Conservation (phyloP, 768 basidiomycete species). For the Cystobasidiopsis lactophilus region DNA sequence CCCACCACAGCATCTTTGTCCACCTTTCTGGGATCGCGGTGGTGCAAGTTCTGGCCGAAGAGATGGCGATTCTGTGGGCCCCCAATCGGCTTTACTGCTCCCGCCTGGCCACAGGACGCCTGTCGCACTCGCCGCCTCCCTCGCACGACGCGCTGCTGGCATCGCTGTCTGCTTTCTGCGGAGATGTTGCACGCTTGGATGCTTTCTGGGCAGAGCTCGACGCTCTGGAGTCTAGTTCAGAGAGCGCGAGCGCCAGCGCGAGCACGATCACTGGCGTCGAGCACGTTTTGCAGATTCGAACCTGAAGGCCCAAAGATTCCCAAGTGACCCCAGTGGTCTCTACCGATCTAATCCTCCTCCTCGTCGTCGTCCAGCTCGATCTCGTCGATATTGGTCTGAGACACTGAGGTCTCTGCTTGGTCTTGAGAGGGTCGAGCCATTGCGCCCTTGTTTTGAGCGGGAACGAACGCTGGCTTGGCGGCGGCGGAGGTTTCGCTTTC, state of each 20-base stretch:
- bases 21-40: constrained; percentile 77
- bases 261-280: too few relatives aligned
- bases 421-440: constrained; percentile 44
- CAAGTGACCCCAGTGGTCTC: too few relatives aligned
- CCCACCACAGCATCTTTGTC: constrained; percentile 73
- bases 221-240: too few relatives aligned
- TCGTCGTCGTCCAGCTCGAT: constrained; percentile 25
- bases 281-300: too few relatives aligned
- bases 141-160: too few relatives aligned
- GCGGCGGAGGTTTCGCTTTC: too few relatives aligned
- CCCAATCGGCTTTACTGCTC: constrained; percentile 10
- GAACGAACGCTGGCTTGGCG: constrained; percentile 19
- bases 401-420: constrained; percentile 12
- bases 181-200: too few relatives aligned
- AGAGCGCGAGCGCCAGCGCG: too few relatives aligned
- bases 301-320: too few relatives aligned
- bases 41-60: constrained; percentile 59
- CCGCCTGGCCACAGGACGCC: neutral
- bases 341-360: constrained; percentile 11
- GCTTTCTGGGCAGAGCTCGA: too few relatives aligned
- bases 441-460: constrained; percentile 20
- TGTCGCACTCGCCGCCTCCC: too few relatives aligned
- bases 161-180: too few relatives aligned
- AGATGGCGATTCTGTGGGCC: constrained; percentile 6
- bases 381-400: constrained; percentile 27